Conservation (phyloP, 2,329 filamentous ascomycete species). For the Arthroderma uncinatum region DNA sequence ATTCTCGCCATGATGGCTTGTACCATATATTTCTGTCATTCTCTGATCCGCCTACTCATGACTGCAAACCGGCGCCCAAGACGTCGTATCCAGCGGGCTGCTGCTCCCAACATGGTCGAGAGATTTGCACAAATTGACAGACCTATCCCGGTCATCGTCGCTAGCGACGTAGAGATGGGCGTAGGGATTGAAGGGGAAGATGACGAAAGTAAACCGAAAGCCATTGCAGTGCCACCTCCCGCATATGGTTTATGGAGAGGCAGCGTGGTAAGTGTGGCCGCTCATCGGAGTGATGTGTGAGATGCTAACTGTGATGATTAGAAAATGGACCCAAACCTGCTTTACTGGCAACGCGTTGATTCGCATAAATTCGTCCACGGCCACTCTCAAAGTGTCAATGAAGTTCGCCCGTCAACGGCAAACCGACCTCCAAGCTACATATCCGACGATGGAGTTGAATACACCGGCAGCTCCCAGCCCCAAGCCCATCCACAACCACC, state of each 20-base stretch:
- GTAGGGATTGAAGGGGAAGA: constrained; percentile 35
- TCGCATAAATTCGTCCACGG: neutral
- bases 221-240: constrained; percentile 51
- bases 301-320: constrained; percentile 22
- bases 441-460: neutral
- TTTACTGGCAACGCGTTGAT: constrained; percentile 65
- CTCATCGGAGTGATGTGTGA: neutral
- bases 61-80: constrained; percentile 47
- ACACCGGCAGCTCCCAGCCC: neutral
- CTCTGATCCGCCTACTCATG: constrained; percentile 62
- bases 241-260: constrained; percentile 78
- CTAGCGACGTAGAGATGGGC: constrained; percentile 60
- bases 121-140: constrained; percentile 59
- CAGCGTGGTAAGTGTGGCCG: constrained; percentile 55
- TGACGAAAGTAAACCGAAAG: constrained; percentile 37
- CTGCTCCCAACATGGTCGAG: constrained; percentile 21
- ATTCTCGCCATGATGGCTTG: constrained; percentile 65
- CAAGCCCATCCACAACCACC: neutral
- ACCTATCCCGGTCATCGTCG: constrained; percentile 67
- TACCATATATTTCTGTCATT: constrained; percentile 71
- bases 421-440: constrained; percentile 60
- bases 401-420: constrained; percentile 19
- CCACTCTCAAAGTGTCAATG: neutral
- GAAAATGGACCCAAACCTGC: constrained; percentile 66
- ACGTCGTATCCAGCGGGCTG: constrained; percentile 20